Evolutionary conservation across 2,329 filamentous ascomycete genomes (phyloP).

Genomic region (Reticulascus tulasneorum): DNA sequence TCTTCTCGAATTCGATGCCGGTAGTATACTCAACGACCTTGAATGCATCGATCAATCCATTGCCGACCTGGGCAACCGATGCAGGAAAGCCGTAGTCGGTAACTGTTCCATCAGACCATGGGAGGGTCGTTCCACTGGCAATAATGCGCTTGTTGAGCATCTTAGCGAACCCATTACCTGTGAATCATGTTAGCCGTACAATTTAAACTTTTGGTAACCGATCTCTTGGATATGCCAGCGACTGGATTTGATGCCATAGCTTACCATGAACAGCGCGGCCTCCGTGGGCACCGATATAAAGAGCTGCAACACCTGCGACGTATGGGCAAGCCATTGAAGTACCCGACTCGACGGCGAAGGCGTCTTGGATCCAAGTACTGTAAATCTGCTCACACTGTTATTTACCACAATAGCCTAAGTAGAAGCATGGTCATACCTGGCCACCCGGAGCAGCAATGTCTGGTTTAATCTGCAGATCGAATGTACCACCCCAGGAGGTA

Average conservation of each 20-base stretch:
- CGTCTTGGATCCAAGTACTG: conserved; percentile 35
- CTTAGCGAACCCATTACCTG: conserved; percentile 26
- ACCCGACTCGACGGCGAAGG: conserved; percentile 38
- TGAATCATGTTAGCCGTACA: no score
- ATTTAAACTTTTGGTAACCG: no score
- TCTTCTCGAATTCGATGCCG: conserved; percentile 33
- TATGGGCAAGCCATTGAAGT: conserved; percentile 45
- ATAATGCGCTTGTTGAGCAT: conserved; percentile 27
- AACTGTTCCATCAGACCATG: conserved; percentile 25
- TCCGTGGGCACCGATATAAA: conserved; percentile 29
- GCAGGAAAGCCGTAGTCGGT: conserved; percentile 19
- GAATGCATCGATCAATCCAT: conserved; percentile 37
- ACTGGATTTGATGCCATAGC: conserved; percentile 25
- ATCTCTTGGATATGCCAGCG: no score
- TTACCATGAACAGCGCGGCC: conserved; percentile 25
- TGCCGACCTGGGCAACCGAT: conserved; percentile 36
- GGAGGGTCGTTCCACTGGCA: conserved; percentile 24
- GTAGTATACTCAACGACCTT: conserved; percentile 36
- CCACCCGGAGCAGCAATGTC: conserved; percentile 39
- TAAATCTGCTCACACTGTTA: no score
- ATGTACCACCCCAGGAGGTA: conserved; percentile 39
- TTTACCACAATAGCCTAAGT: no score
- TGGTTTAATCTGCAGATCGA: conserved; percentile 39
- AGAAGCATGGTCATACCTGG: no score
- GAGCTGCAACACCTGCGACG: conserved; percentile 31